These are phyloP conservation scores for Monilinia vaccinii-corymbosi DNA, from an alignment of 2,329 filamentous ascomycete genomes.

Conservation along the genomic window DNA sequence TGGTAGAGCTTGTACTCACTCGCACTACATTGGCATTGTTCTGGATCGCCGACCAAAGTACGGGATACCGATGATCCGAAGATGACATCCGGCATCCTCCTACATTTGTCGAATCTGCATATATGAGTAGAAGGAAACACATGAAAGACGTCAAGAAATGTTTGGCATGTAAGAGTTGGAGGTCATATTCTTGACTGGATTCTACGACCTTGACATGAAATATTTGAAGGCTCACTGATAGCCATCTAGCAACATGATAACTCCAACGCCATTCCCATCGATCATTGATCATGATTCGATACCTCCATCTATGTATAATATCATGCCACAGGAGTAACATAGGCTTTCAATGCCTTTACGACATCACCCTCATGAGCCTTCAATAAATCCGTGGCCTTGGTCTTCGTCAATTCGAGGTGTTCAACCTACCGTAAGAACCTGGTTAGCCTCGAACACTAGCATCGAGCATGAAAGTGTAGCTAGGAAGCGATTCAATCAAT, in stretches of 20 bases:
- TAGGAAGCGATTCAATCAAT: neutral
- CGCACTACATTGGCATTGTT: constrained; percentile 2
- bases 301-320: neutral
- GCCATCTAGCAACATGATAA: constrained; percentile 6
- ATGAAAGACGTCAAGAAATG: neutral
- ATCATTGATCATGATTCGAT: neutral
- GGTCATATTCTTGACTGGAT: neutral
- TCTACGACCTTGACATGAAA: neutral
- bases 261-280: constrained; percentile 19
- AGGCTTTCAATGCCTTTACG: constrained; percentile 57
- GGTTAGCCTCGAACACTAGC: constrained; percentile 11
- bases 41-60: constrained; percentile 10
- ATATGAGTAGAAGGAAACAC: neutral
- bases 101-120: constrained; percentile 1
- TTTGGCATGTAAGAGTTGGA: neutral
- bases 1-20: constrained; percentile 5
- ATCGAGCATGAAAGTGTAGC: neutral
- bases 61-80: constrained; percentile 5
- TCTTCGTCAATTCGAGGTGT: constrained; percentile 62
- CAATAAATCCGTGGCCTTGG: constrained; percentile 66
- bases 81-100: neutral
- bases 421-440: constrained; percentile 43
- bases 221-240: neutral
- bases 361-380: constrained; percentile 63
- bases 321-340: constrained; percentile 31